Conservation (phyloP, 225 moss, liverwort and hornwort species). For the Climacium dendroides region DNA sequence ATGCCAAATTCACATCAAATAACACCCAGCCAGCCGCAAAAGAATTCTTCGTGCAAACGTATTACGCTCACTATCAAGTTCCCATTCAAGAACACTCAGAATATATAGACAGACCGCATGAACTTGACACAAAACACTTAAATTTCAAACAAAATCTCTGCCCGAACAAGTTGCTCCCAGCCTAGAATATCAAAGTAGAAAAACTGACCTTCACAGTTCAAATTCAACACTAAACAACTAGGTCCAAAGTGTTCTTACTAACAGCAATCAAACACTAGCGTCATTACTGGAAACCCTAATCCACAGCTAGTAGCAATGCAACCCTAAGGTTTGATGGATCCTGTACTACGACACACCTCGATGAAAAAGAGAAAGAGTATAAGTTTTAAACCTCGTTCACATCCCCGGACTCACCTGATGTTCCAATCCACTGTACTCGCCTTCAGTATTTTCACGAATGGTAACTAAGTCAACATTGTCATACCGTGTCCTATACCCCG, state of each 20-base stretch:
- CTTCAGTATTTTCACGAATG: slow-evolving; percentile 95
- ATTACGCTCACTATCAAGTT: background rate
- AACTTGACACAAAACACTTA: background rate
- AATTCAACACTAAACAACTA: background rate
- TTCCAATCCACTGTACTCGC: slow-evolving; percentile 97
- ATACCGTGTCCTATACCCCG: slow-evolving; percentile 85
- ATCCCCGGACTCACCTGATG: slow-evolving; percentile 60
- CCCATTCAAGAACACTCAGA: background rate
- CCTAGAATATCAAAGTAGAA: background rate
- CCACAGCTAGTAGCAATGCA: background rate
- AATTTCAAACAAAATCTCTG: too few relatives aligned
- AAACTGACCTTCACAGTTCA: background rate
- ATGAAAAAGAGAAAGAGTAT: background rate
- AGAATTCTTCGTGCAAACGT: background rate
- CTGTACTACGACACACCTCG: background rate
- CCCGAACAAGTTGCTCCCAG: background rate
- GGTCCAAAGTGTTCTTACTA: background rate
- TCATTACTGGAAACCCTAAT: background rate
- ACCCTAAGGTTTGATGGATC: background rate
- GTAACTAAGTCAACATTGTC: slow-evolving; percentile 93
- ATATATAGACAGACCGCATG: background rate
- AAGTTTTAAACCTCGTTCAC: background rate
- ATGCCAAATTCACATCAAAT: background rate
- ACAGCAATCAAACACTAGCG: background rate
- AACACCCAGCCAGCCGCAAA: background rate